phyloP scores from a whole-genome alignment of 345 rosid species.

The Euphorbia lathyris region DNA sequence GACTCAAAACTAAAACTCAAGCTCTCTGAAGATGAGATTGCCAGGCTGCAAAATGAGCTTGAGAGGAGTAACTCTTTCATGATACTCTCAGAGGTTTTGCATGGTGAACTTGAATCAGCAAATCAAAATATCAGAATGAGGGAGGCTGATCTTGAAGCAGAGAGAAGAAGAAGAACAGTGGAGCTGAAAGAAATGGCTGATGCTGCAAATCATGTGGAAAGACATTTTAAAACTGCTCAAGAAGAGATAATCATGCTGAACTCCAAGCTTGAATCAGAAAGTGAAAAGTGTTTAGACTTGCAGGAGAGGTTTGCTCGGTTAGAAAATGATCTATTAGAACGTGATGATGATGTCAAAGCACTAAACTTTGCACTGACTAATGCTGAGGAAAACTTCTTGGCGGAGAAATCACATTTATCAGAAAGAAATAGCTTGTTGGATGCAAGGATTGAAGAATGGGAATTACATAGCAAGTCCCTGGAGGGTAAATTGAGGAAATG shows the following conservation, averaged over 20 bases:
- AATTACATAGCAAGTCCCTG: conserved; percentile 52
- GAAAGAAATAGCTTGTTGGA: conserved; percentile 41
- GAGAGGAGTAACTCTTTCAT: conserved; percentile 33
- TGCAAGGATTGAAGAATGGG: conserved; percentile 58
- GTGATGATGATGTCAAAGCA: conserved; percentile 59
- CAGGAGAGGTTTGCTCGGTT: conserved; percentile 50
- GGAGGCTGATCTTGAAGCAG: conserved; percentile 26
- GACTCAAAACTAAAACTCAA: conserved; percentile 47
- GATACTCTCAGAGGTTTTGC: conserved; percentile 26
- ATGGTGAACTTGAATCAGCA: conserved; percentile 29
- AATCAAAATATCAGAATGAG: conserved; percentile 21
- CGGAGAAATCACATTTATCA: conserved; percentile 56
- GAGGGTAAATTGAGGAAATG: conserved; percentile 58
- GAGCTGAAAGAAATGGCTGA: conserved; percentile 41
- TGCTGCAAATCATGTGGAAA: conserved; percentile 28
- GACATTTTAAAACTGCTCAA: conserved; percentile 46
- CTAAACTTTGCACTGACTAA: conserved; percentile 55
- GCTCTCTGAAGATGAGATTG: conserved; percentile 49
- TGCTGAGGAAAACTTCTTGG: conserved; percentile 61
- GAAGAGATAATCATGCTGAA: conserved; percentile 44
- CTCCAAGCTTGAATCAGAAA: conserved; percentile 51
- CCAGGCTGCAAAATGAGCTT: conserved; percentile 48
- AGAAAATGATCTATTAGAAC: conserved; percentile 59
- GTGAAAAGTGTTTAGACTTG: conserved; percentile 51
- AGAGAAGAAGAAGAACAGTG: conserved; percentile 13